Conservation (phyloP, 2,329 filamentous ascomycete genomes). For the Phyllosticta citribraziliensis region DNA sequence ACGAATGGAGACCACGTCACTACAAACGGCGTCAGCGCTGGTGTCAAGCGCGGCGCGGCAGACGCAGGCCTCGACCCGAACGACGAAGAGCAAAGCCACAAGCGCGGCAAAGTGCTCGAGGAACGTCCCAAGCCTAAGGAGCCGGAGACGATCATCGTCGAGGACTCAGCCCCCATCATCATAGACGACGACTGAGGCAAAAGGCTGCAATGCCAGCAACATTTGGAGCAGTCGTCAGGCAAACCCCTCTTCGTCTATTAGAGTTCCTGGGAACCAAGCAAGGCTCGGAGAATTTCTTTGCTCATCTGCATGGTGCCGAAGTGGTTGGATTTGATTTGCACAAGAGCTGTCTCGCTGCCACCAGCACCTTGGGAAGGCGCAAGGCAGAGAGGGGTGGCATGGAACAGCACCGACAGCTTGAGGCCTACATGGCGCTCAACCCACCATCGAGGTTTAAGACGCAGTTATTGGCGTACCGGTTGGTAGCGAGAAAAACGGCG, state of each 20-base stretch:
- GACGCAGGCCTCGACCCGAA: conserved; percentile 29
- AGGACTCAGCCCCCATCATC: conserved; percentile 28
- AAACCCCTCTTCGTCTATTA: not conserved
- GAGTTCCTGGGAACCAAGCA: not conserved
- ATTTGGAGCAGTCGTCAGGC: not conserved
- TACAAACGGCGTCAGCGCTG: conserved; percentile 24
- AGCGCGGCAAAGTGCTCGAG: conserved; percentile 32
- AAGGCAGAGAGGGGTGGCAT: not conserved
- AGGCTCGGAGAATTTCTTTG: not conserved
- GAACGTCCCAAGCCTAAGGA: conserved; percentile 20
- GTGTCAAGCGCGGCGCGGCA: conserved; percentile 37
- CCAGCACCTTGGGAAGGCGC: not conserved
- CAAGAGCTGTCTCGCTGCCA: not conserved
- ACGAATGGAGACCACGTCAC: conserved; percentile 21
- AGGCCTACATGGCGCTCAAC: conserved; percentile 48
- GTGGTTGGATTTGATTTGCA: conserved; percentile 3
- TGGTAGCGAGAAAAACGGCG: conserved; percentile 64
- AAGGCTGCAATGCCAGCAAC: not conserved
- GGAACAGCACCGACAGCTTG: not conserved
- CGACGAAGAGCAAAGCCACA: conserved; percentile 25
- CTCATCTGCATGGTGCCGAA: not conserved
- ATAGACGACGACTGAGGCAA: conserved; percentile 21
- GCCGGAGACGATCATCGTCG: conserved; percentile 21
- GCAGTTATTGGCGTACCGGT: conserved; percentile 79
- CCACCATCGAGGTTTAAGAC: conserved; percentile 80